Evolutionary conservation across 441 rosid genomes (phyloP).

Genomic region (Geranium incanum): DNA sequence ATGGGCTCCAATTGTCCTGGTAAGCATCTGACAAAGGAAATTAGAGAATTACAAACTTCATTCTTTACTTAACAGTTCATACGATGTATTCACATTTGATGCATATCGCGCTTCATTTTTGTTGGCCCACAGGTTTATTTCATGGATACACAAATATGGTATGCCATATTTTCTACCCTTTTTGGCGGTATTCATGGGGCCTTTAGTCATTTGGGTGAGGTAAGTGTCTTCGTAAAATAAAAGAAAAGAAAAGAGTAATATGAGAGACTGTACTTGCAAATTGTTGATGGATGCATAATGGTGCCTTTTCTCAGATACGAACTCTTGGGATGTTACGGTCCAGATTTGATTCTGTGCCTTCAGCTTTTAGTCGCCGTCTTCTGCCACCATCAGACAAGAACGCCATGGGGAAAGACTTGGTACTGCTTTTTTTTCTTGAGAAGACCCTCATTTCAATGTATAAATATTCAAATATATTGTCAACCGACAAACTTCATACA

Average conservation of each 20-base stretch:
- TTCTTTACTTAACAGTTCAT: not conserved
- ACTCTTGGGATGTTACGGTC: slow-evolving; percentile 94
- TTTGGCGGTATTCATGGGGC: slow-evolving; percentile 97
- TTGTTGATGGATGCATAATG: not conserved
- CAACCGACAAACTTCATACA: not conserved
- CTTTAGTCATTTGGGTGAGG: slow-evolving; percentile 97
- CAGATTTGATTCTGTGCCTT: slow-evolving; percentile 64
- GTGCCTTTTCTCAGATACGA: slow-evolving; percentile 48
- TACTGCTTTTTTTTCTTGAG: slow-evolving; percentile 20
- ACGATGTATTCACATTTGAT: not conserved
- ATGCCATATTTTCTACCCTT: slow-evolving; percentile 81
- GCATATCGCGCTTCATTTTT: slow-evolving; percentile 17
- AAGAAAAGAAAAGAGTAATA: not conserved
- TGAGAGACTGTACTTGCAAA: not conserved
- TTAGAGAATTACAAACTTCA: slow-evolving; percentile 5
- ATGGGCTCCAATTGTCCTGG: slow-evolving; percentile 93
- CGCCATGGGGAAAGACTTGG: slow-evolving; percentile 30
- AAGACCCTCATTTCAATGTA: not conserved
- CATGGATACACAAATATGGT: slow-evolving; percentile 97
- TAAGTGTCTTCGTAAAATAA: slow-evolving; percentile 27
- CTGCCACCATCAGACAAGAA: slow-evolving; percentile 40
- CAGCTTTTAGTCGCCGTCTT: slow-evolving; percentile 51
- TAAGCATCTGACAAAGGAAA: slow-evolving; percentile 31
- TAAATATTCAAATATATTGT: not conserved
- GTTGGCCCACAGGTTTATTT: slow-evolving; percentile 62